A percentile compares a stretch with the other conserved stretches of the same genome.
Evolutionary conservation across 345 rosid genomes (phyloP).

Genomic region (Pugionium dolabratum): DNA sequence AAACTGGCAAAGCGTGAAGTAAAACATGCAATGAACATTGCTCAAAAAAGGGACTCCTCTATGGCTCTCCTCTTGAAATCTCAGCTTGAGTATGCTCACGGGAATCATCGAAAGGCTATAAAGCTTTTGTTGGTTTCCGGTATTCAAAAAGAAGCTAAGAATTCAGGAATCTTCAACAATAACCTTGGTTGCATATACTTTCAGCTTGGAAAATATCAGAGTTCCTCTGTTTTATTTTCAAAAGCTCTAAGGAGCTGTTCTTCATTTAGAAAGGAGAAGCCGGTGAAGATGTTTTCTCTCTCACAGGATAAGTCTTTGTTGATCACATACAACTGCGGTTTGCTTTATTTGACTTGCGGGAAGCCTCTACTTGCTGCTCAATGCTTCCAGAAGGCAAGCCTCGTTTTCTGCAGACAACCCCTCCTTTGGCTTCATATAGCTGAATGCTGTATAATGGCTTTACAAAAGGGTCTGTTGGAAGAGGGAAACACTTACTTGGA

Average conservation of each 20-base stretch:
- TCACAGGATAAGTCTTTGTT: slow-evolving; percentile 87
- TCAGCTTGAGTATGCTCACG: slow-evolving; percentile 95
- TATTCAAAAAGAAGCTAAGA: slow-evolving; percentile 62
- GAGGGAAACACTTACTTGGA: slow-evolving; percentile 45
- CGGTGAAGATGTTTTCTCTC: slow-evolving; percentile 60
- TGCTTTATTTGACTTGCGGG: slow-evolving; percentile 81
- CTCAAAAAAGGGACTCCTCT: slow-evolving; percentile 85
- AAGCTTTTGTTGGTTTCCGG: slow-evolving; percentile 84
- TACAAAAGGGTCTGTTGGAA: slow-evolving; percentile 66
- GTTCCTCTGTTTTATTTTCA: slow-evolving; percentile 65
- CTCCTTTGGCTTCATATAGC: slow-evolving; percentile 93
- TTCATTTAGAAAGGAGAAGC: slow-evolving; percentile 72
- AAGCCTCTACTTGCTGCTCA: slow-evolving; percentile 87
- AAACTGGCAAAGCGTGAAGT: slow-evolving; percentile 97
- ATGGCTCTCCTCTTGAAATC: slow-evolving; percentile 89
- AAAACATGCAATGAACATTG: slow-evolving; percentile 90
- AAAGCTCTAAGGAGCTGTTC: slow-evolving; percentile 72
- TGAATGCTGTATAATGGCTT: slow-evolving; percentile 91
- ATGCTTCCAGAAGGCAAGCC: slow-evolving; percentile 81
- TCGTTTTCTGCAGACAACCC: slow-evolving; percentile 63
- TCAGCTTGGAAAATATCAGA: slow-evolving; percentile 69
- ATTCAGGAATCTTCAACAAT: slow-evolving; percentile 80
- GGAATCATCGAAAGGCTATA: slow-evolving; percentile 91
- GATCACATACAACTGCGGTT: slow-evolving; percentile 80
- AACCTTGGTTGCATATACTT: slow-evolving; percentile 92